phyloP scores from a whole-genome alignment of 768 basidiomycete species.

The Boletus eberwhitei region DNA sequence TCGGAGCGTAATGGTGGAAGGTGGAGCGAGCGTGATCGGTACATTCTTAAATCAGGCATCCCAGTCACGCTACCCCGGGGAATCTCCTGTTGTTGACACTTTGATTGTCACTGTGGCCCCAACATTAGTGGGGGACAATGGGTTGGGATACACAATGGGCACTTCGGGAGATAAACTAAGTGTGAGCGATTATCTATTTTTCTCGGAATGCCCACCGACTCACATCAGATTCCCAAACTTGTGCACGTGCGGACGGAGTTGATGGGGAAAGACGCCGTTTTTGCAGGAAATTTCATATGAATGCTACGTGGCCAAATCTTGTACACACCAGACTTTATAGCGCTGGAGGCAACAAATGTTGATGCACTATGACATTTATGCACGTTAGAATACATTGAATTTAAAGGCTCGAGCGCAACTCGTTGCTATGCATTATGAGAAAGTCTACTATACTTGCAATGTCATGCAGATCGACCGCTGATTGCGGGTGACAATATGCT shows the following conservation, averaged over 20 bases:
- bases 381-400: too few relatives aligned
- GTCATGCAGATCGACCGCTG: not conserved
- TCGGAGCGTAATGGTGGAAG: constrained; percentile 90
- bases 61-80: constrained; percentile 1
- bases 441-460: not conserved
- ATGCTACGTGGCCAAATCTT: not conserved
- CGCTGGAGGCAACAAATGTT: too few relatives aligned
- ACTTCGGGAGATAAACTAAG: constrained; percentile 12
- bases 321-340: too few relatives aligned
- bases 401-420: too few relatives aligned
- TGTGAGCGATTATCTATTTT: constrained; percentile 6
- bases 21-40: constrained; percentile 79
- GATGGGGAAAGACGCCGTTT: constrained; percentile 33
- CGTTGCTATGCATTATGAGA: too few relatives aligned
- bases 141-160: constrained; percentile 51
- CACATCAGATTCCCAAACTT: constrained; percentile 23
- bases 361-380: too few relatives aligned
- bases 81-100: constrained; percentile 52
- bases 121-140: constrained; percentile 70
- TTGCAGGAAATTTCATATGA: constrained; percentile 27
- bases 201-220: not conserved
- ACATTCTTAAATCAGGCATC: constrained; percentile 35
- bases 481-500: not conserved
- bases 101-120: constrained; percentile 88
- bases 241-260: constrained; percentile 27